phyloP scores from a whole-genome alignment of 768 basidiomycete genomes.

The Crepidotus variabilis region DNA sequence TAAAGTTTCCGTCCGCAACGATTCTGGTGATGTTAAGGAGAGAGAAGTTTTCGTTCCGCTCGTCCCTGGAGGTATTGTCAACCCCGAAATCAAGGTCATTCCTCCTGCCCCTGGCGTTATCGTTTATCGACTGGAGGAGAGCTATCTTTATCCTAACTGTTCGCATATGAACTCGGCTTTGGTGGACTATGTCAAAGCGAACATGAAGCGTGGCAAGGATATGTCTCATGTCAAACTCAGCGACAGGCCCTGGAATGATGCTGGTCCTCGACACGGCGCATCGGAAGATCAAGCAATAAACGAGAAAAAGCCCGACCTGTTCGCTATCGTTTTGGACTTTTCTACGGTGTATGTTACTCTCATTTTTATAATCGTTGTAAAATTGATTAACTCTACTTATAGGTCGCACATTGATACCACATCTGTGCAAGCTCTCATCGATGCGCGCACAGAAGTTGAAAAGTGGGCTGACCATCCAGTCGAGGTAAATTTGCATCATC shows the following conservation, averaged over 20 bases:
- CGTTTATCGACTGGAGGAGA: slow-evolving; percentile 91
- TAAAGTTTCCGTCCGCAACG: slow-evolving; percentile 58
- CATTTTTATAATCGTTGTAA: neutral
- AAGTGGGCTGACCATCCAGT: slow-evolving; percentile 76
- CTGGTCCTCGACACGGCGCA: slow-evolving; percentile 58
- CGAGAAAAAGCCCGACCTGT: slow-evolving; percentile 58
- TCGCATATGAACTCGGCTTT: slow-evolving; percentile 65
- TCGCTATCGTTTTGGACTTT: slow-evolving; percentile 91
- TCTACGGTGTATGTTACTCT: slow-evolving; percentile 59
- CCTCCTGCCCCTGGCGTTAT: slow-evolving; percentile 84
- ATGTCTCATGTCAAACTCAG: slow-evolving; percentile 54
- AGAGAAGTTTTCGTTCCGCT: slow-evolving; percentile 89
- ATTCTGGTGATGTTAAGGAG: slow-evolving; percentile 29
- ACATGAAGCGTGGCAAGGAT: slow-evolving; percentile 76
- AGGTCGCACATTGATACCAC: slow-evolving; percentile 92
- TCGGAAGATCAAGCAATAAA: slow-evolving; percentile 48
- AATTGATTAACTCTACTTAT: slow-evolving; percentile 2
- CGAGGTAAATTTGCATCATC: slow-evolving; percentile 42
- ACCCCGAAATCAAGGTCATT: slow-evolving; percentile 66
- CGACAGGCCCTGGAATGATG: slow-evolving; percentile 95
- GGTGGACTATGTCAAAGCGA: slow-evolving; percentile 76
- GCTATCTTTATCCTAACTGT: slow-evolving; percentile 81
- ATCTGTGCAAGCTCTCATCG: slow-evolving; percentile 85
- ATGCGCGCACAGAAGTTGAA: slow-evolving; percentile 85
- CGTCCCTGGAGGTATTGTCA: slow-evolving; percentile 52